Evolutionary conservation across 2,329 filamentous ascomycete genomes (phyloP).

Genomic region (Hymenoscyphus repandus): DNA sequence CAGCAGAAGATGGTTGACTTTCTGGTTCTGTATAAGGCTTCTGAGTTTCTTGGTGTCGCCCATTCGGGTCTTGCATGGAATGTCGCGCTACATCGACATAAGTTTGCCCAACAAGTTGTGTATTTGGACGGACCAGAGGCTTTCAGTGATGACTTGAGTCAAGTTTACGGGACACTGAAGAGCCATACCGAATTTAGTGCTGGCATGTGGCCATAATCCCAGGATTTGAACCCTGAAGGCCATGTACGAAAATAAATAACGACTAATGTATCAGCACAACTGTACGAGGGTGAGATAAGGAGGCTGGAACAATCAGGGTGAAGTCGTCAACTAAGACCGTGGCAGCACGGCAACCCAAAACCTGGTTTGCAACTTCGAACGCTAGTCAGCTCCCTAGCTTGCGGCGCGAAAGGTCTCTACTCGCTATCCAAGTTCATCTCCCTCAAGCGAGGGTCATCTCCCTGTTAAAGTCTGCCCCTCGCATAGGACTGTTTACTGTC

Average conservation of each 20-base stretch:
- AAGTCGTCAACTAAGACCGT: too few relatives aligned
- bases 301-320: too few relatives aligned
- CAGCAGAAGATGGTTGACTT: conserved; percentile 44
- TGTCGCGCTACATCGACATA: conserved; percentile 36
- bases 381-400: too few relatives aligned
- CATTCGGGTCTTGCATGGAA: conserved; percentile 42
- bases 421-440: too few relatives aligned
- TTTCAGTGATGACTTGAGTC: conserved; percentile 14
- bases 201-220: conserved; percentile 22
- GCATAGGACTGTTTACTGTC: too few relatives aligned
- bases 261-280: neutral
- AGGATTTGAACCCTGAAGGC: neutral
- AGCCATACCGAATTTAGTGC: conserved; percentile 17
- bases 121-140: conserved; percentile 12
- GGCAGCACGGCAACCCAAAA: too few relatives aligned
- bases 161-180: conserved; percentile 11
- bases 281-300: neutral
- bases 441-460: too few relatives aligned
- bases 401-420: too few relatives aligned
- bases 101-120: conserved; percentile 3
- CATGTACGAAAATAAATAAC: neutral
- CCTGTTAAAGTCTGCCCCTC: too few relatives aligned
- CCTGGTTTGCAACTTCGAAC: too few relatives aligned
- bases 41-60: conserved; percentile 37
- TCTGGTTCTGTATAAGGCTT: conserved; percentile 39